Evolutionary conservation across 805 yeast genomes (phyloP).

Genomic region (Jamesozyma spencerorum): DNA sequence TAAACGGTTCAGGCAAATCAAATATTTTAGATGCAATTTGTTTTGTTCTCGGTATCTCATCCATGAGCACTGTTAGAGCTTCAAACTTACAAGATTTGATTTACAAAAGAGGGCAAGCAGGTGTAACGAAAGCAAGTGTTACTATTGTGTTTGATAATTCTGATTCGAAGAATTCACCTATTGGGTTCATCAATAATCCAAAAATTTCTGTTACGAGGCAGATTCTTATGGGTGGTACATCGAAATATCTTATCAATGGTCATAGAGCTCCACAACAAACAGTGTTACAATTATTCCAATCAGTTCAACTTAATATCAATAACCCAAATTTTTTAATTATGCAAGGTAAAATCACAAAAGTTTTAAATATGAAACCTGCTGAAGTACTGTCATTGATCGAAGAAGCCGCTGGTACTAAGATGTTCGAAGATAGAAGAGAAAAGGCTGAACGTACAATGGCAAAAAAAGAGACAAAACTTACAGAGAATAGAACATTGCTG

Average conservation of each 20-base stretch:
- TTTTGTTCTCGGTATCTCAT: conserved; percentile 92
- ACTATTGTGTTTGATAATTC: conserved; percentile 89
- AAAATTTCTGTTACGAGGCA: conserved; percentile 89
- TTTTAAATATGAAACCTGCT: conserved; percentile 87
- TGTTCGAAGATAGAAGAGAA: conserved; percentile 88
- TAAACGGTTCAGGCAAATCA: conserved; percentile 96
- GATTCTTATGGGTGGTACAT: conserved; percentile 80
- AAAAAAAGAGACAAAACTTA: conserved; percentile 78
- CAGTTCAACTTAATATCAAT: conserved; percentile 90
- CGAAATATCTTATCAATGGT: conserved; percentile 89
- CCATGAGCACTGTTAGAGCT: conserved; percentile 93
- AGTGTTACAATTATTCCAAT: conserved; percentile 81
- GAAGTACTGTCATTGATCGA: conserved; percentile 87
- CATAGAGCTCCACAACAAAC: conserved; percentile 93
- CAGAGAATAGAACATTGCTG: conserved; percentile 62
- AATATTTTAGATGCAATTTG: conserved; percentile 95
- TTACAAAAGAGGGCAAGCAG: conserved; percentile 96
- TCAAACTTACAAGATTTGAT: conserved; percentile 87
- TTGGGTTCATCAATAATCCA: conserved; percentile 69
- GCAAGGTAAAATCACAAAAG: conserved; percentile 98
- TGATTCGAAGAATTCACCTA: conserved; percentile 70
- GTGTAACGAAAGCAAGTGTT: conserved; percentile 93
- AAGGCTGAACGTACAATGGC: conserved; percentile 87
- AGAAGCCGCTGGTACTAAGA: conserved; percentile 96
- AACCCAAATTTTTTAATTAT: conserved; percentile 94